Evolutionary conservation across 345 rosid species (phyloP), one percentile per base, ranked within the genome.

Genomic region (Dipteronia sinensis): DNA sequence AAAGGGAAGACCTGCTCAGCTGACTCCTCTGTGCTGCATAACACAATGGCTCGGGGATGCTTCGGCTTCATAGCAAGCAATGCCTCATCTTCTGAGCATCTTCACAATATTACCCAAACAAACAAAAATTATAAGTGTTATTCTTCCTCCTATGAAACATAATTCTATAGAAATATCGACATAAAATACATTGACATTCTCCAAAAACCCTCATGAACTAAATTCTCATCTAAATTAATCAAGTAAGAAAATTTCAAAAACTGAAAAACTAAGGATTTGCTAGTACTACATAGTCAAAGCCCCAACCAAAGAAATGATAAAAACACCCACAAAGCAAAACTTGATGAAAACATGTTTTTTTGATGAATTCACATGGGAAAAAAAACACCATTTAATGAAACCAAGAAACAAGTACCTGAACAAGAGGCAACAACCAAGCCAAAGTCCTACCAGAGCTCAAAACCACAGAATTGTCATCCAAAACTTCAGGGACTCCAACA

Each of bases 381-480:
- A n/a, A n/a, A n/a, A n/a, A n/a, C n/a, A n/a, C n/a, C n/a, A n/a
- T n/a, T 44, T 0, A 65, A 22, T 23, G 46, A 34, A 34, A 61
- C 7, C 7, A 58, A 25, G 65, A 31, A 20, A 25, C 10, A 19
- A n/a, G 34, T 46, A 83, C 93, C 91, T 91, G 95, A 83, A 89
- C 86, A 69, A 89, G 88, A 76, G 93, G 95, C 80, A 91, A 74
- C 83, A 89, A 74, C 67, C 86, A 87, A 67, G 95, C 89, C 69
- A 89, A 78, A 82, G 90, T 89, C 83, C 89, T 89, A 7, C 89
- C 93, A 67, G 91, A 91, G n/a, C 89, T 92, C 85, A 91, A 86
- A 42, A 88, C 89, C 44, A 89, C 86, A 80, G 83, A 85, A 79
- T 80, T 87, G 44, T 89, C 87, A 42, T 88, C 91, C 86, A 91